Percentiles rank a stretch among this genome's conserved stretches.
Conservation (phyloP, 2,329 filamentous ascomycete genomes). For the Knoxdaviesia capensis region DNA sequence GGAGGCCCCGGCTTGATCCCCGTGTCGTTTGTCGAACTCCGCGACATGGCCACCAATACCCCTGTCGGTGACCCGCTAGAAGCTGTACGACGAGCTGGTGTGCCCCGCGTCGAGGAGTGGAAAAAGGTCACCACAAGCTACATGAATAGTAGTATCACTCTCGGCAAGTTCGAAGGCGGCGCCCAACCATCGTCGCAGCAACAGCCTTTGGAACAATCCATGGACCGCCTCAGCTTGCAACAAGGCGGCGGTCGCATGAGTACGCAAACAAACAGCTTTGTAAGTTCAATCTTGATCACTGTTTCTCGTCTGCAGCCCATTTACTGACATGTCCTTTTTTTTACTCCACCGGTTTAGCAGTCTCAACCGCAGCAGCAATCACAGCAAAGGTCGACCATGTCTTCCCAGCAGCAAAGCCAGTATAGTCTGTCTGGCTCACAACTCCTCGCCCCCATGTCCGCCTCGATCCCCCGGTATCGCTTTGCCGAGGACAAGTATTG, state of each 20-base stretch:
- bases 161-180: slow-evolving; percentile 67
- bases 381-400: slow-evolving; percentile 1
- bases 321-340: no score
- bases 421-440: slow-evolving; percentile 23
- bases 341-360: background rate
- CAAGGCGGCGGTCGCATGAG: slow-evolving; percentile 9
- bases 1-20: slow-evolving; percentile 90
- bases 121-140: slow-evolving; percentile 99
- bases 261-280: no score
- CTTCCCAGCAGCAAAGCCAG: background rate
- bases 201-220: slow-evolving; percentile 40
- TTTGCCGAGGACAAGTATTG: slow-evolving; percentile 97
- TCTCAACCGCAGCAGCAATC: slow-evolving; percentile 2
- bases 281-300: no score
- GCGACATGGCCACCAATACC: slow-evolving; percentile 77
- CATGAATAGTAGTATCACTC: slow-evolving; percentile 94
- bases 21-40: slow-evolving; percentile 89
- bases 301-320: no score
- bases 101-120: slow-evolving; percentile 94
- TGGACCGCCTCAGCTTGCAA: slow-evolving; percentile 19
- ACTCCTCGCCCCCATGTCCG: slow-evolving; percentile 57
- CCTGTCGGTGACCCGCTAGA: slow-evolving; percentile 66
- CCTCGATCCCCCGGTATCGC: slow-evolving; percentile 79
- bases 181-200: slow-evolving; percentile 14
- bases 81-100: slow-evolving; percentile 71